Evolutionary conservation across 2,329 filamentous ascomycete species (phyloP).

Genomic region (Nigrospora osmanthi): DNA sequence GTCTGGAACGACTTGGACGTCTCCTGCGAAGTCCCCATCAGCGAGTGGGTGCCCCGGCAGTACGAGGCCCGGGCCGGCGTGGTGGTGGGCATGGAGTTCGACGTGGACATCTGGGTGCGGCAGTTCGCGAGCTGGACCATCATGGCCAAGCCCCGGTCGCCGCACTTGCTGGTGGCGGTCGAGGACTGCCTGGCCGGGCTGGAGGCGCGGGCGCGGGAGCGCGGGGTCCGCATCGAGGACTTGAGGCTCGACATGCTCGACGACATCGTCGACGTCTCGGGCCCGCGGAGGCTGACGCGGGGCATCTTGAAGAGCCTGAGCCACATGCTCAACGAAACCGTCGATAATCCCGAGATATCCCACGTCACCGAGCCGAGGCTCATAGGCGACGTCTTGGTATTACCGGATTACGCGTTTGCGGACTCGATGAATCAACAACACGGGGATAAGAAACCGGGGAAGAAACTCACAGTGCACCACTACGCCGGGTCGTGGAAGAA

Average conservation of each 20-base stretch:
- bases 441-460: constrained; percentile 3
- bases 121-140: constrained; percentile 23
- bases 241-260: constrained; percentile 14
- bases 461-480: constrained; percentile 1
- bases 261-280: constrained; percentile 21
- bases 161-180: constrained; percentile 17
- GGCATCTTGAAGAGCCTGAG: constrained; percentile 17
- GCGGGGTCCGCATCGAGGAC: constrained; percentile 9
- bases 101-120: constrained; percentile 10
- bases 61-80: constrained; percentile 18
- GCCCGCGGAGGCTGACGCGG: constrained; percentile 16
- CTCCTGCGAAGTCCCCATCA: constrained; percentile 22
- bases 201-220: constrained; percentile 3
- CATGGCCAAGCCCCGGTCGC: constrained; percentile 14
- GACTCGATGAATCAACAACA: constrained; percentile 3
- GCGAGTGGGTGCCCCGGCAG: constrained; percentile 25
- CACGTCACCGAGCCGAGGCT: constrained; percentile 15
- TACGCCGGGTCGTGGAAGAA: constrained; percentile 6
- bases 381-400: constrained; percentile 16
- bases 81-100: constrained; percentile 30
- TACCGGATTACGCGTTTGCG: constrained; percentile 5
- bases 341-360: constrained; percentile 11
- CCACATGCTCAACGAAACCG: constrained; percentile 5
- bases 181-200: constrained; percentile 17
- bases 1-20: constrained; percentile 33